Evolutionary conservation across 768 basidiomycete species (phyloP).

Genomic region (Tylopilus subfusipes): DNA sequence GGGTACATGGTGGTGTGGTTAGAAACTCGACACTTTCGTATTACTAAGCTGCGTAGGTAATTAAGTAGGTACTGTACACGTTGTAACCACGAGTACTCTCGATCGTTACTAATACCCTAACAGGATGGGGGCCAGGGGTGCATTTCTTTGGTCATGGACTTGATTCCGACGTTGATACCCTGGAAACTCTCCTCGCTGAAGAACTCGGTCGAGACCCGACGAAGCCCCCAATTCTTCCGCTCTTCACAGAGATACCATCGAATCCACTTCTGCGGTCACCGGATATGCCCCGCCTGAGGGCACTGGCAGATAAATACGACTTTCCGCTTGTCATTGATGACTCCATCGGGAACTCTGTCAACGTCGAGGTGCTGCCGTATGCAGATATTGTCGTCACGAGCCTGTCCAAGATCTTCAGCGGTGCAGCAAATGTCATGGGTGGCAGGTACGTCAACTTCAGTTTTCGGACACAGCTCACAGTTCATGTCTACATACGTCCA

Average conservation of each 20-base stretch:
- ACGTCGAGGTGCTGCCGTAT: too few relatives aligned
- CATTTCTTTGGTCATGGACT: conserved; percentile 83
- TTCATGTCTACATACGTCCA: conserved; percentile 32
- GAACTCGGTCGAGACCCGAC: conserved; percentile 36
- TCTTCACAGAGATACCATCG: conserved; percentile 94
- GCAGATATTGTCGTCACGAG: conserved; percentile 91
- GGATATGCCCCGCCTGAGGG: conserved; percentile 67
- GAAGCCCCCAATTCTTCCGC: conserved; percentile 63
- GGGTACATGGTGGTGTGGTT: too few relatives aligned
- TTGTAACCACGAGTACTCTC: too few relatives aligned
- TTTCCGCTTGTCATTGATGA: conserved; percentile 92
- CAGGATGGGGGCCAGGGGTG: conserved; percentile 94
- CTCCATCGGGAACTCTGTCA: conserved; percentile 91
- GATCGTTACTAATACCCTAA: too few relatives aligned
- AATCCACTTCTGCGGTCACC: conserved; percentile 91
- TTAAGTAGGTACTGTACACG: too few relatives aligned
- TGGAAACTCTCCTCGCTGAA: conserved; percentile 59
- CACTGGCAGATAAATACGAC: conserved; percentile 81
- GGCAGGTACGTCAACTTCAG: conserved; percentile 72
- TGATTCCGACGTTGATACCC: conserved; percentile 67
- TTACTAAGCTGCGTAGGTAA: too few relatives aligned
- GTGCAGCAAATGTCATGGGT: conserved; percentile 94
- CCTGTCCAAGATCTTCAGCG: conserved; percentile 92
- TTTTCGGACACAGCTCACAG: not conserved
- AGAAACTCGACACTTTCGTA: too few relatives aligned